Evolutionary conservation across 2,329 filamentous ascomycete genomes (phyloP).

Genomic region (Epichloe brachyelytri): DNA sequence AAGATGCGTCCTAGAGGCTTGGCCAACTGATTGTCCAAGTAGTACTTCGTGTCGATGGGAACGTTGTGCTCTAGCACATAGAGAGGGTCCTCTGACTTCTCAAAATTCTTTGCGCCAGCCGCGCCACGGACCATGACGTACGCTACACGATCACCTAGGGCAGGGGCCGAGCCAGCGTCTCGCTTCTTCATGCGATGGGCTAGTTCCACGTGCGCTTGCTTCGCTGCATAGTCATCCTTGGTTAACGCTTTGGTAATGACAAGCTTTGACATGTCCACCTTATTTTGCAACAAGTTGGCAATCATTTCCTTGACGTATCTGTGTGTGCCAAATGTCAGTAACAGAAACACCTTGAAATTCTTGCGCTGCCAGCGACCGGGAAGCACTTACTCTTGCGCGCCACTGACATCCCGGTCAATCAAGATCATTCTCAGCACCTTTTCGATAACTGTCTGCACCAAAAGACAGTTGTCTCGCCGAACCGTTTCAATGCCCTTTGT

Average conservation of each 20-base stretch:
- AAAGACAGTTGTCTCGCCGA: constrained; percentile 84
- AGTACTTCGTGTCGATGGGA: constrained; percentile 96
- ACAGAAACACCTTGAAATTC: neutral
- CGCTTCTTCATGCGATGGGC: constrained; percentile 53
- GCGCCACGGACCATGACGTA: constrained; percentile 96
- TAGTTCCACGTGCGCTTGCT: constrained; percentile 21
- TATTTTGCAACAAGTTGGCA: constrained; percentile 89
- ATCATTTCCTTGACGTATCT: constrained; percentile 97
- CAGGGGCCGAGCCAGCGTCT: constrained; percentile 85
- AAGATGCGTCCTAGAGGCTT: constrained; percentile 94
- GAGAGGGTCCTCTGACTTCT: constrained; percentile 93
- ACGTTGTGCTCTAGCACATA: constrained; percentile 96
- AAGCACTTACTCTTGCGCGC: constrained; percentile 71
- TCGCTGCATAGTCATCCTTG: constrained; percentile 78
- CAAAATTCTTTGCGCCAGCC: constrained; percentile 84
- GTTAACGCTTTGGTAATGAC: constrained; percentile 96
- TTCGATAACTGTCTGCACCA: constrained; percentile 96
- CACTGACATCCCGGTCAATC: constrained; percentile 81
- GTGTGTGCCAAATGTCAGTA: constrained; percentile 5
- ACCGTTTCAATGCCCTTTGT: constrained; percentile 99
- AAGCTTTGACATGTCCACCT: constrained; percentile 96
- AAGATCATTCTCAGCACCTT: constrained; percentile 91
- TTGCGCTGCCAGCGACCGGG: neutral
- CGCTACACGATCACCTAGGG: constrained; percentile 86
- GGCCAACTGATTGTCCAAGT: constrained; percentile 93